Conservation (phyloP, 495 filamentous ascomycete genomes). For the Neurospora sp. region DNA sequence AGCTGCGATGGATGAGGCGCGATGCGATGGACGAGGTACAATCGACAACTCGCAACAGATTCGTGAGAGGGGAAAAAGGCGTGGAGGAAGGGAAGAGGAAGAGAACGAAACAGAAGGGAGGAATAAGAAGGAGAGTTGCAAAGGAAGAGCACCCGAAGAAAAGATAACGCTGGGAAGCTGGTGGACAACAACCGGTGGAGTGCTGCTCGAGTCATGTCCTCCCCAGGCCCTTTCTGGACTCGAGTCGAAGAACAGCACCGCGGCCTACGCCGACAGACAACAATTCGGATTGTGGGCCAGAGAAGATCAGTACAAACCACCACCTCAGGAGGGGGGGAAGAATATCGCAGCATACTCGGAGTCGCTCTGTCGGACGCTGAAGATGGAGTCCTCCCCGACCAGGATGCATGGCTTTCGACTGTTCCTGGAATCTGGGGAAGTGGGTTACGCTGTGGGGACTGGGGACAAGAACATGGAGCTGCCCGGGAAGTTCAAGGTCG, state of each 20-base stretch:
- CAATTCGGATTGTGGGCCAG: too few species aligned
- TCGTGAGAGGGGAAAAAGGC: background rate
- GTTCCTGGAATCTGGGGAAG: background rate
- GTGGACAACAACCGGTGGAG: background rate
- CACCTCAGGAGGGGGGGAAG: background rate
- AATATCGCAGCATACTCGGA: background rate
- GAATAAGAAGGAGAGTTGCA: background rate
- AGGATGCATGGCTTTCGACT: background rate
- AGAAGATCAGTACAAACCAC: background rate
- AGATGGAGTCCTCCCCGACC: background rate
- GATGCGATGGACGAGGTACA: background rate
- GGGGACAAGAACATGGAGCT: background rate
- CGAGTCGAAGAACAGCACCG: background rate
- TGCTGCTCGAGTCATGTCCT: background rate
- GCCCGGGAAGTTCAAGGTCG: background rate
- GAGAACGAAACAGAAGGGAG: background rate
- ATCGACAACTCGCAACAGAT: background rate
- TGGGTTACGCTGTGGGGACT: background rate
- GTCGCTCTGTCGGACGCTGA: background rate
- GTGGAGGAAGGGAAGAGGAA: background rate
- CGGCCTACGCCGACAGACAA: background rate
- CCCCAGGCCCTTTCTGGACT: background rate
- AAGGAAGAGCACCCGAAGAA: background rate
- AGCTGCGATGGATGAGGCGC: background rate
- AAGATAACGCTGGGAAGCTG: background rate